A percentile compares a stretch with the other conserved stretches of the same genome.
Conservation (phyloP, 2,329 filamentous ascomycete species). For the Tolypocladium album region DNA sequence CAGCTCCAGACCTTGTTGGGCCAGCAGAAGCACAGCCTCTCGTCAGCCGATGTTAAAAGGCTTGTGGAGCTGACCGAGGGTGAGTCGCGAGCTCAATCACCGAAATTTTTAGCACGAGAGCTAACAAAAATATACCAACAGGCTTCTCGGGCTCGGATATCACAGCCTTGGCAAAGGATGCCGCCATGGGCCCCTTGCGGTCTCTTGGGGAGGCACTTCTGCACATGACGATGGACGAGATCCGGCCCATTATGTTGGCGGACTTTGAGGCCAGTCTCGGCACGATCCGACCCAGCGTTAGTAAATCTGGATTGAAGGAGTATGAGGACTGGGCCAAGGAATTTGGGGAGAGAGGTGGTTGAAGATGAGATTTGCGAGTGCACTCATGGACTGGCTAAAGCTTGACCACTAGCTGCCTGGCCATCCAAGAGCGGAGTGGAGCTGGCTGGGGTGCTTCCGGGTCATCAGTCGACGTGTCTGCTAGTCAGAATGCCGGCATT, state of each 20-base stretch:
- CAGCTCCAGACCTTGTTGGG: constrained; percentile 73
- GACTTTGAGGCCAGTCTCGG: constrained; percentile 79
- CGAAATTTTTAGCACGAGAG: neutral
- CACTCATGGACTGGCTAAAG: neutral
- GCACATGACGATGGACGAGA: constrained; percentile 88
- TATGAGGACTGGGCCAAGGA: constrained; percentile 92
- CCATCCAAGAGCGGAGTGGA: neutral
- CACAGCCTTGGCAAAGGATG: constrained; percentile 91
- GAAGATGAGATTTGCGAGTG: constrained; percentile 3
- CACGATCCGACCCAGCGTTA: constrained; percentile 84
- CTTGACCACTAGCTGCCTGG: too few species aligned
- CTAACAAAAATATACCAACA: constrained; percentile 23
- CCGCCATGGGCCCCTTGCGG: constrained; percentile 89
- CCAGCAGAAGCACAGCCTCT: constrained; percentile 77
- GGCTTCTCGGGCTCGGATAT: constrained; percentile 98
- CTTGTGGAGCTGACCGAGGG: constrained; percentile 79
- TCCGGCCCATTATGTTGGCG: constrained; percentile 68
- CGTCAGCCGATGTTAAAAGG: constrained; percentile 57
- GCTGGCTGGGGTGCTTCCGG: neutral
- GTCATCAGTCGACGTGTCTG: neutral
- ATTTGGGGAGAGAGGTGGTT: constrained; percentile 87
- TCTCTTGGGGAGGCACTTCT: constrained; percentile 83
- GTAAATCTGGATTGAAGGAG: constrained; percentile 69
- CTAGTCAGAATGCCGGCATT: neutral
- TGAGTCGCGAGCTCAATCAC: constrained; percentile 26